Conservation (phyloP, 2,329 filamentous ascomycete genomes). For the Fusarium stilboides region DNA sequence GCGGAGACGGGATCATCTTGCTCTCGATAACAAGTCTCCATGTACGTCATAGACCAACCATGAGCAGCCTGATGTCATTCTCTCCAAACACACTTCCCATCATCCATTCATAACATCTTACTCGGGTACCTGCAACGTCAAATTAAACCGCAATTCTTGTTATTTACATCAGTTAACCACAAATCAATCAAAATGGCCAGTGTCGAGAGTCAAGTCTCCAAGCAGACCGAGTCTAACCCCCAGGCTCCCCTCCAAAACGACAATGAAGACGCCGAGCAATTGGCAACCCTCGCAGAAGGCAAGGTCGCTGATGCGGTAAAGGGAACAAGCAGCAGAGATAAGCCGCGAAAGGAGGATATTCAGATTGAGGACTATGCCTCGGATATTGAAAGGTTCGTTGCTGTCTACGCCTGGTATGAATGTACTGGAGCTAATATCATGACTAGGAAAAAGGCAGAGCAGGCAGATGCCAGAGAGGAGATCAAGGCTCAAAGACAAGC, state of each 20-base stretch:
- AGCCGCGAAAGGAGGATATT: slow-evolving; percentile 37
- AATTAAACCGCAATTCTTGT: not conserved
- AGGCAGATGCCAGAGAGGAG: slow-evolving; percentile 37
- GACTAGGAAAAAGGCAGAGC: slow-evolving; percentile 41
- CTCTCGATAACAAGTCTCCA: slow-evolving; percentile 5
- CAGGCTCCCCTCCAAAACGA: slow-evolving; percentile 31
- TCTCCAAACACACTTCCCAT: not conserved
- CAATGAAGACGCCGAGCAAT: slow-evolving; percentile 43
- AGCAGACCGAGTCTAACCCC: slow-evolving; percentile 1
- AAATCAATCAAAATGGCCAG: slow-evolving; percentile 19
- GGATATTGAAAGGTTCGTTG: slow-evolving; percentile 35
- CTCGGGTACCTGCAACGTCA: not conserved
- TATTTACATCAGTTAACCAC: not conserved
- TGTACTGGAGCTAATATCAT: slow-evolving; percentile 6
- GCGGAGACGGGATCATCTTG: slow-evolving; percentile 4
- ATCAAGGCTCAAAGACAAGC: slow-evolving; percentile 40
- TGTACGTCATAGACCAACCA: slow-evolving; percentile 37
- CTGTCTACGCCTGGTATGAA: not conserved
- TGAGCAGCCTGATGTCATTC: slow-evolving; percentile 31
- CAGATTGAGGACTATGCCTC: slow-evolving; percentile 41
- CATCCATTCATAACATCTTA: not conserved
- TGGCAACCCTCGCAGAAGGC: slow-evolving; percentile 43
- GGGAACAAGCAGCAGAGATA: slow-evolving; percentile 30
- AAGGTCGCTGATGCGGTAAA: slow-evolving; percentile 44
- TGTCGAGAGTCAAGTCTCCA: slow-evolving; percentile 27